phyloP scores from a whole-genome alignment of 768 basidiomycete species.

The Russula vinacea region DNA sequence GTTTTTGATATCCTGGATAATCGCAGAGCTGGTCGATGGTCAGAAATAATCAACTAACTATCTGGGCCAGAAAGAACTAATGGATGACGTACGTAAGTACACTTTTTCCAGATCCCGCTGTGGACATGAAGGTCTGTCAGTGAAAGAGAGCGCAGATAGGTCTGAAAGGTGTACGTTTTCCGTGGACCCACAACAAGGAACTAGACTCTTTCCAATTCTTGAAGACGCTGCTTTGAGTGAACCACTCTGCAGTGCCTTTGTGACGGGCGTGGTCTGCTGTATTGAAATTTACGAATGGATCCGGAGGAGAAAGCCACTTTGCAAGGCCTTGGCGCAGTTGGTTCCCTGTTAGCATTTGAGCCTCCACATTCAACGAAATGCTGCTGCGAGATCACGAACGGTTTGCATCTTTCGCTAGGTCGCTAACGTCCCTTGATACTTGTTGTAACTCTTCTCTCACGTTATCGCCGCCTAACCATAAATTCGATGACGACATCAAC shows the following conservation, averaged over 20 bases:
- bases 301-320: constrained; percentile 2
- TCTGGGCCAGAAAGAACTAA: neutral
- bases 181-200: neutral
- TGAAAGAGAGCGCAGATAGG: too few species aligned
- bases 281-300: constrained; percentile 5
- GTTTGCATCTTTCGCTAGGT: too few species aligned
- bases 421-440: too few species aligned
- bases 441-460: too few species aligned
- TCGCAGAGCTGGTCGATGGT: neutral
- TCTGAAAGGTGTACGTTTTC: neutral
- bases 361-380: too few species aligned
- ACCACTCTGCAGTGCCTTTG: constrained; percentile 1
- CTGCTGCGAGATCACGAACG: too few species aligned
- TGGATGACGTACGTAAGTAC: neutral
- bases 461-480: too few species aligned
- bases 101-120: neutral
- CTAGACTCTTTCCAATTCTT: neutral
- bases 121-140: neutral
- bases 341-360: neutral
- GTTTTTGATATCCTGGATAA: neutral
- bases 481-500: too few species aligned
- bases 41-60: neutral
- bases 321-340: neutral
- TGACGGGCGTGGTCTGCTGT: neutral
- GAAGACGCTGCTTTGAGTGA: neutral